Percentiles rank a stretch among this genome's conserved stretches.
phyloP scores from a whole-genome alignment of 495 filamentous ascomycete species.

The Penicillium atrosanguineum region DNA sequence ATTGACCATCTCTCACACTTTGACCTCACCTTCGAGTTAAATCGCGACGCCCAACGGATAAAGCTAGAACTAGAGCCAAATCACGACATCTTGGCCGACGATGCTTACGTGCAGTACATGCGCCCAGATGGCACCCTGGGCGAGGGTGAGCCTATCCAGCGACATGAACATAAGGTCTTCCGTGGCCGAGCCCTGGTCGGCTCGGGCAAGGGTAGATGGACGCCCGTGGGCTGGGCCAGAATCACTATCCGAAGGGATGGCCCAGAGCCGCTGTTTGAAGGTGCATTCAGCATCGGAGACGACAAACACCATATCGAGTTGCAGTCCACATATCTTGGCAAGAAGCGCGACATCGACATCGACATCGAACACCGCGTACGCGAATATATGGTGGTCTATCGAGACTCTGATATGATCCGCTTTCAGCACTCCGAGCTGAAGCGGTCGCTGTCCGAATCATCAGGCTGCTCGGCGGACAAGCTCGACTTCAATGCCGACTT shows the following conservation, averaged over 20 bases:
- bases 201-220: slow-evolving; percentile 64
- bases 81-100: slow-evolving; percentile 78
- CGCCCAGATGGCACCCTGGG: slow-evolving; percentile 63
- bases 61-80: slow-evolving; percentile 87
- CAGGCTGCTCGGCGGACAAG: slow-evolving; percentile 62
- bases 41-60: slow-evolving; percentile 63
- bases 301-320: slow-evolving; percentile 89
- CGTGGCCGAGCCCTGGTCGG: slow-evolving; percentile 75
- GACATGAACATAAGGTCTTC: slow-evolving; percentile 76
- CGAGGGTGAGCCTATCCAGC: slow-evolving; percentile 60
- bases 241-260: slow-evolving; percentile 78
- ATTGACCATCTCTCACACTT: slow-evolving; percentile 78
- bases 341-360: slow-evolving; percentile 73
- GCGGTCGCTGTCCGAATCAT: slow-evolving; percentile 36
- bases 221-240: slow-evolving; percentile 80
- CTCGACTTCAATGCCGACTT: slow-evolving; percentile 68
- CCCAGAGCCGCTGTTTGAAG: slow-evolving; percentile 77
- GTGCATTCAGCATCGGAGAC: slow-evolving; percentile 75
- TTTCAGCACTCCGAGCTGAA: slow-evolving; percentile 52
- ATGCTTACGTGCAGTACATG: slow-evolving; percentile 71
- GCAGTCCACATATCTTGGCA: slow-evolving; percentile 68
- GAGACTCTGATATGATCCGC: slow-evolving; percentile 77
- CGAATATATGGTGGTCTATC: slow-evolving; percentile 87
- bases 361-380: slow-evolving; percentile 54
- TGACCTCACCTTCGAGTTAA: slow-evolving; percentile 75